A percentile compares a stretch with the other conserved stretches of the same genome.
phyloP scores from a whole-genome alignment of 306 rosid species.

The Medicago ruthenica region DNA sequence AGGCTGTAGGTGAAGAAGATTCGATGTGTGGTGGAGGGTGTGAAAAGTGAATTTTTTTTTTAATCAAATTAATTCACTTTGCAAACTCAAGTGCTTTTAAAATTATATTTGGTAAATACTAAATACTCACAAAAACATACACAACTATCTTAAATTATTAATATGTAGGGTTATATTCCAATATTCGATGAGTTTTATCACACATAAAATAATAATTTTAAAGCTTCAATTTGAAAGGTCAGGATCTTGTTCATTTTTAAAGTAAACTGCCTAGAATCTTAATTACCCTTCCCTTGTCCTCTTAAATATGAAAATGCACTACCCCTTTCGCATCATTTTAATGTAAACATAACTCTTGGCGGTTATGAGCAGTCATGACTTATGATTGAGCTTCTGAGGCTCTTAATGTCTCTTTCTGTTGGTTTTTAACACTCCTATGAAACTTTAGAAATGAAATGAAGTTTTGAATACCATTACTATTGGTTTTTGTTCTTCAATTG shows the following conservation, averaged over 20 bases:
- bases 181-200: not conserved
- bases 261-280: not conserved
- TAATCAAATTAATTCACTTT: not conserved
- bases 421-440: not conserved
- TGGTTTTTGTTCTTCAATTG: not conserved
- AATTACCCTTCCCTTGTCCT: not conserved
- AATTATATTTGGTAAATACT: not conserved
- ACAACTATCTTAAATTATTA: too few species aligned
- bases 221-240: not conserved
- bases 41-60: not conserved
- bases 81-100: not conserved
- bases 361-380: not conserved
- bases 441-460: constrained; percentile 24
- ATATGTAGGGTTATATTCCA: not conserved
- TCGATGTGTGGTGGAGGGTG: not conserved
- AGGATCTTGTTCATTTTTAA: not conserved
- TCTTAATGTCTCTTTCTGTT: constrained; percentile 3
- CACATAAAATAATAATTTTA: not conserved
- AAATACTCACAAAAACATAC: not conserved
- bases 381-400: constrained; percentile 8
- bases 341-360: not conserved
- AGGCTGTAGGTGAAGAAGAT: not conserved
- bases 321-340: not conserved
- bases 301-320: not conserved
- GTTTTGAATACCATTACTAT: not conserved